Evolutionary conservation across 306 rosid species (phyloP).

Genomic region (Mimosa pudica): DNA sequence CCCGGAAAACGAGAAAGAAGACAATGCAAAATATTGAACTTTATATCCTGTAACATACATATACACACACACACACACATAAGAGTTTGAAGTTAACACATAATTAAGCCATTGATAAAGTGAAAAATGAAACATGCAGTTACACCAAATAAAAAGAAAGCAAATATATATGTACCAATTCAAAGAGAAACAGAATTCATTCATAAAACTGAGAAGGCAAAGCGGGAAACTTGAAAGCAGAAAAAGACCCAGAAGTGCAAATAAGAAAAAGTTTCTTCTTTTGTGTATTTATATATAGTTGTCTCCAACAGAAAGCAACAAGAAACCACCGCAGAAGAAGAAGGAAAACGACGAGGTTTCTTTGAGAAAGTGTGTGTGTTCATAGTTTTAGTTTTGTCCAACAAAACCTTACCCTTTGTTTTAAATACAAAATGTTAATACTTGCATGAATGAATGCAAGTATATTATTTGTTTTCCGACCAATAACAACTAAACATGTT

Average conservation of each 20-base stretch:
- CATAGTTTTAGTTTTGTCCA: slow-evolving; percentile 18
- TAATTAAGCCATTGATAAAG: slow-evolving; percentile 2
- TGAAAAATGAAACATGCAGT: slow-evolving; percentile 16
- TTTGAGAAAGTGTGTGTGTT: background rate
- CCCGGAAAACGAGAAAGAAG: slow-evolving; percentile 48
- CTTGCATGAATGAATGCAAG: too few species aligned
- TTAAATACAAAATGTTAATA: slow-evolving; percentile 28
- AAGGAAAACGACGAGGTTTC: slow-evolving; percentile 66
- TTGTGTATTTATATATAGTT: slow-evolving; percentile 1
- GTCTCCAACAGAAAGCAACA: slow-evolving; percentile 57
- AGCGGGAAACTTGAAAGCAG: slow-evolving; percentile 79
- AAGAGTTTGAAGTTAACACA: slow-evolving; percentile 24
- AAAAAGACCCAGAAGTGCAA: slow-evolving; percentile 43
- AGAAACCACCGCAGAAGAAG: slow-evolving; percentile 43
- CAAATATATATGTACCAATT: background rate
- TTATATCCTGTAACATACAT: slow-evolving; percentile 31
- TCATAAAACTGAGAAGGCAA: slow-evolving; percentile 8
- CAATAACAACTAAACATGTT: too few species aligned
- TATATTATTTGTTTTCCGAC: too few species aligned
- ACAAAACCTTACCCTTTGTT: slow-evolving; percentile 43
- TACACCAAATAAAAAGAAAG: slow-evolving; percentile 15
- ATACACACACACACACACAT: background rate
- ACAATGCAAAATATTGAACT: slow-evolving; percentile 32
- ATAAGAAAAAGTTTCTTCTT: slow-evolving; percentile 30
- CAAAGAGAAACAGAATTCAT: background rate